Conservation (phyloP, 2,329 filamentous ascomycete genomes). For the Thielaviopsis musarum region DNA sequence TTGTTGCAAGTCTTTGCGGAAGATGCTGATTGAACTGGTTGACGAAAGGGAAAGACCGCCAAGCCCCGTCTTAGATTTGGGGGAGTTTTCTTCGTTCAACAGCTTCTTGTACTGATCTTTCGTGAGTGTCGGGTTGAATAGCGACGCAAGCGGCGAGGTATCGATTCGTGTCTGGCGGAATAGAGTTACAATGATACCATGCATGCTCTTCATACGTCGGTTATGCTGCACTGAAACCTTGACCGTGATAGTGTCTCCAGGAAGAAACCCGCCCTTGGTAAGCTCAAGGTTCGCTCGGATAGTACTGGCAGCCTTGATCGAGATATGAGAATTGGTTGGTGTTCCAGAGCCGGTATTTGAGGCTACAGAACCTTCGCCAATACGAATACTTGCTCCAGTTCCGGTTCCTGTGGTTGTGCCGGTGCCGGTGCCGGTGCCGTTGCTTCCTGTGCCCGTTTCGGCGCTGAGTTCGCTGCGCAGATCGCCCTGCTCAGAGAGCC, state of each 20-base stretch:
- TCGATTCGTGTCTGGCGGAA: slow-evolving; percentile 87
- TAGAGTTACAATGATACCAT: slow-evolving; percentile 82
- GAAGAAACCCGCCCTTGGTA: slow-evolving; percentile 64
- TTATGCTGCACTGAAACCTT: slow-evolving; percentile 74
- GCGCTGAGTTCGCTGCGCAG: slow-evolving; percentile 52
- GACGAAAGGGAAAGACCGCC: slow-evolving; percentile 76
- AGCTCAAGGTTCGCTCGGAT: slow-evolving; percentile 80
- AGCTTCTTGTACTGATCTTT: slow-evolving; percentile 49
- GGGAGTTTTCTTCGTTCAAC: slow-evolving; percentile 71
- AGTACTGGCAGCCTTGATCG: slow-evolving; percentile 24
- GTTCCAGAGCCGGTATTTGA: slow-evolving; percentile 7
- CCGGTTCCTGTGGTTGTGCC: slow-evolving; percentile 1
- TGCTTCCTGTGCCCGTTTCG: slow-evolving; percentile 34
- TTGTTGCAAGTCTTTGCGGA: slow-evolving; percentile 86
- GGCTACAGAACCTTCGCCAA: neutral
- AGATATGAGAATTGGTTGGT: slow-evolving; percentile 5
- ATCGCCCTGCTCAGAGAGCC: slow-evolving; percentile 24
- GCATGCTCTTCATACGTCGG: slow-evolving; percentile 76
- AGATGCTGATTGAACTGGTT: slow-evolving; percentile 75
- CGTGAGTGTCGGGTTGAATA: slow-evolving; percentile 34
- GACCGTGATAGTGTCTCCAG: slow-evolving; percentile 68
- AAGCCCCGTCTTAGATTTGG: slow-evolving; percentile 71
- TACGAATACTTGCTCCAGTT: neutral
- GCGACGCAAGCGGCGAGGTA: slow-evolving; percentile 39
- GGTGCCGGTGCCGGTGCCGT: slow-evolving; percentile 12